Percentiles rank a stretch among this genome's conserved stretches.
Evolutionary conservation across 768 basidiomycete species (phyloP).

Genomic region (Mycena belliarum): DNA sequence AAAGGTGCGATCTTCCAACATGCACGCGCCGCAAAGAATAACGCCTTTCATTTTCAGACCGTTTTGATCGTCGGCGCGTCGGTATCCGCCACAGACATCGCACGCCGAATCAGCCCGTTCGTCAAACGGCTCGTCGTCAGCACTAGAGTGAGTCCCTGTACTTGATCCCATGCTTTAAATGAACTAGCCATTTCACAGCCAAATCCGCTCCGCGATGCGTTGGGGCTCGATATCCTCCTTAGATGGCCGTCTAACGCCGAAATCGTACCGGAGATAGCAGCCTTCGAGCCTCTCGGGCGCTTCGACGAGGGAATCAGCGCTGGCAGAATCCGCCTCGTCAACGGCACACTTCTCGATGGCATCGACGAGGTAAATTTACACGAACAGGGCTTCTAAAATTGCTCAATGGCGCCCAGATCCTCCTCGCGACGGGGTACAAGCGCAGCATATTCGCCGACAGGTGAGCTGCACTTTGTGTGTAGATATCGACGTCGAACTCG

Average conservation of each 20-base stretch:
- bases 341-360: conserved; percentile 29
- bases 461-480: too few species aligned
- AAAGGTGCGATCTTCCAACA: conserved; percentile 26
- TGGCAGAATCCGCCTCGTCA: conserved; percentile 26
- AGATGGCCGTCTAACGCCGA: conserved; percentile 26
- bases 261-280: conserved; percentile 28
- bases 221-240: conserved; percentile 18
- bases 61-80: background rate
- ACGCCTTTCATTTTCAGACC: background rate
- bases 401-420: too few species aligned
- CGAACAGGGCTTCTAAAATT: too few species aligned
- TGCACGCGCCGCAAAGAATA: background rate
- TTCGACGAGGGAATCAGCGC: conserved; percentile 18
- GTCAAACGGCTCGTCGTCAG: conserved; percentile 15
- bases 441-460: too few species aligned
- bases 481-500: too few species aligned
- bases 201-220: conserved; percentile 15
- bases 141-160: conserved; percentile 14
- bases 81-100: background rate
- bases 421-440: too few species aligned
- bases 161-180: background rate
- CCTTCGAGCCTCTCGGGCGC: conserved; percentile 24
- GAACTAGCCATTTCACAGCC: too few species aligned
- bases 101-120: conserved; percentile 3
- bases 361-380: conserved; percentile 26